phyloP scores from a whole-genome alignment of 441 rosid genomes.

The Geranium incanum region DNA sequence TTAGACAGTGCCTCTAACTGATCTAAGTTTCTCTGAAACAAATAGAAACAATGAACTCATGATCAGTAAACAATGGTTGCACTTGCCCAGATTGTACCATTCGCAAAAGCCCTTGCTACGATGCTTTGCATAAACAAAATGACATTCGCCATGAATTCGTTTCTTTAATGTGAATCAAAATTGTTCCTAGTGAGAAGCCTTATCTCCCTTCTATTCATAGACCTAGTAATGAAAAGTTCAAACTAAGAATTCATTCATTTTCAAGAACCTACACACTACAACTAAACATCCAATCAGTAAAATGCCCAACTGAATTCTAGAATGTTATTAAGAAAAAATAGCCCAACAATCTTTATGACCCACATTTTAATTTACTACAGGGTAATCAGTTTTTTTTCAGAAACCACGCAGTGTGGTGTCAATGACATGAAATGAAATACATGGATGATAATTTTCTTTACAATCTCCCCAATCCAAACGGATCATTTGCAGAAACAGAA shows the following conservation, averaged over 20 bases:
- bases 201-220: background rate
- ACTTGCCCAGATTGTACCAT: background rate
- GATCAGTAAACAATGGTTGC: constrained; percentile 11
- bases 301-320: background rate
- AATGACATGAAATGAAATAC: background rate
- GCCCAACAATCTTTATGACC: too few relatives aligned
- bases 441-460: background rate
- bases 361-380: too few relatives aligned
- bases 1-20: constrained; percentile 85
- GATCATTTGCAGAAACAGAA: background rate
- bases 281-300: background rate
- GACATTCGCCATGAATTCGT: background rate
- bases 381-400: background rate
- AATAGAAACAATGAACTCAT: constrained; percentile 11
- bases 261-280: background rate
- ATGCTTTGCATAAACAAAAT: background rate
- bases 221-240: background rate
- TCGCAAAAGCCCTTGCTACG: background rate
- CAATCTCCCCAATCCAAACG: background rate
- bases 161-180: background rate
- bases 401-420: background rate
- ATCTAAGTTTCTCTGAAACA: constrained; percentile 74
- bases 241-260: background rate
- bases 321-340: background rate
- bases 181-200: background rate